Evolutionary conservation across 2,329 filamentous ascomycete genomes (phyloP).

Genomic region (Huntiella abstrusa): DNA sequence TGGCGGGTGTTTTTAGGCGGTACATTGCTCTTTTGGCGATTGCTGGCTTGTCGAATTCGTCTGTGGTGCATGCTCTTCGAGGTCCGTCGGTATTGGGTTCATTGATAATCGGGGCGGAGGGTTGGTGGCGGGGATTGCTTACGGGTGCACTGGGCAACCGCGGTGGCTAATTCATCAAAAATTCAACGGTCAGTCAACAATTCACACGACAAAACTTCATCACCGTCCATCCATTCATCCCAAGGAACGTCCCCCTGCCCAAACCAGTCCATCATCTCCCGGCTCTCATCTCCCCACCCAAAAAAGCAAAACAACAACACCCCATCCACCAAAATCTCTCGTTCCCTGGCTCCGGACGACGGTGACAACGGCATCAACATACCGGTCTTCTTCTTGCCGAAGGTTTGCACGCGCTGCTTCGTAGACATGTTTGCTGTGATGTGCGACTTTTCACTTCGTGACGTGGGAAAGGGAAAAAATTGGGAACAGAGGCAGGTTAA

Average conservation of each 20-base stretch:
- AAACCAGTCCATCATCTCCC: neutral
- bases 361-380: conserved; percentile 5
- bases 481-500: conserved; percentile 11
- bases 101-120: neutral
- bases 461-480: conserved; percentile 12
- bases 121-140: conserved; percentile 4
- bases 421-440: conserved; percentile 48
- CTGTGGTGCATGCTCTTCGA: neutral
- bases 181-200: conserved; percentile 1
- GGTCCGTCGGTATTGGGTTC: conserved; percentile 1
- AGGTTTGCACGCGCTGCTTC: conserved; percentile 80
- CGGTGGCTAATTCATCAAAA: conserved; percentile 31
- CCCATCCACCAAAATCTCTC: too few species aligned
- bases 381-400: conserved; percentile 92
- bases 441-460: conserved; percentile 14
- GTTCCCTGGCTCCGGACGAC: neutral
- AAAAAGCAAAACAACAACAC: too few species aligned
- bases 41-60: neutral
- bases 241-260: neutral
- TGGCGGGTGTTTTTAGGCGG: neutral
- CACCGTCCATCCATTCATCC: neutral
- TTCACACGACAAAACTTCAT: neutral
- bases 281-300: neutral
- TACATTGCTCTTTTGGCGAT: neutral
- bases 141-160: conserved; percentile 80